phyloP scores from a whole-genome alignment of 257 asterid species.

The Nyctanthes arbortristis region DNA sequence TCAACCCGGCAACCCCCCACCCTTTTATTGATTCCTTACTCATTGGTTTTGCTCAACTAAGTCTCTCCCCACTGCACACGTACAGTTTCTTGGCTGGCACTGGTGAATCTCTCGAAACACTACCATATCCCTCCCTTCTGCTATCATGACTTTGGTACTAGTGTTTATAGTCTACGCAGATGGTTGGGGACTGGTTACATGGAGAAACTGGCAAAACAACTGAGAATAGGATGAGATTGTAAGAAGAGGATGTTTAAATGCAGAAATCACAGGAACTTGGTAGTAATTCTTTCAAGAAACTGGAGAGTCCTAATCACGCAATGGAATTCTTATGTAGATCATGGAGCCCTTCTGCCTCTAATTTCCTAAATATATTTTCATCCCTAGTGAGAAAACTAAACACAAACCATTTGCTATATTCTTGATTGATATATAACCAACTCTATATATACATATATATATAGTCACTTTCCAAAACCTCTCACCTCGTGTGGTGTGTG shows the following conservation, averaged over 20 bases:
- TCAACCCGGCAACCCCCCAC: too few relatives aligned
- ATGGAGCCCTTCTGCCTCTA: slow-evolving; percentile 56
- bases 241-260: not conserved
- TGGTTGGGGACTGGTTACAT: slow-evolving; percentile 21
- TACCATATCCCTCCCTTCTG: too few relatives aligned
- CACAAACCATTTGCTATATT: not conserved
- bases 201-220: slow-evolving; percentile 25
- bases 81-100: too few relatives aligned
- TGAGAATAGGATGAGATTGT: slow-evolving; percentile 6
- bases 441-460: too few relatives aligned
- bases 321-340: slow-evolving; percentile 52
- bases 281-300: slow-evolving; percentile 31
- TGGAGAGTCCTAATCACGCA: slow-evolving; percentile 43
- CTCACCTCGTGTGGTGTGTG: too few relatives aligned
- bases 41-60: too few relatives aligned
- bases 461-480: too few relatives aligned
- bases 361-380: slow-evolving; percentile 46
- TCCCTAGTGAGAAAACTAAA: slow-evolving; percentile 40
- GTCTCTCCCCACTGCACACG: too few relatives aligned
- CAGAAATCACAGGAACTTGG: slow-evolving; percentile 26
- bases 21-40: too few relatives aligned
- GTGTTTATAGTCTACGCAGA: slow-evolving; percentile 21
- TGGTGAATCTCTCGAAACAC: too few relatives aligned
- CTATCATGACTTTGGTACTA: too few relatives aligned
- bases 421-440: not conserved